Percentiles rank a stretch among this genome's conserved stretches.
phyloP scores from a whole-genome alignment of 2,329 filamentous ascomycete genomes.

The Neonectria magnoliae region DNA sequence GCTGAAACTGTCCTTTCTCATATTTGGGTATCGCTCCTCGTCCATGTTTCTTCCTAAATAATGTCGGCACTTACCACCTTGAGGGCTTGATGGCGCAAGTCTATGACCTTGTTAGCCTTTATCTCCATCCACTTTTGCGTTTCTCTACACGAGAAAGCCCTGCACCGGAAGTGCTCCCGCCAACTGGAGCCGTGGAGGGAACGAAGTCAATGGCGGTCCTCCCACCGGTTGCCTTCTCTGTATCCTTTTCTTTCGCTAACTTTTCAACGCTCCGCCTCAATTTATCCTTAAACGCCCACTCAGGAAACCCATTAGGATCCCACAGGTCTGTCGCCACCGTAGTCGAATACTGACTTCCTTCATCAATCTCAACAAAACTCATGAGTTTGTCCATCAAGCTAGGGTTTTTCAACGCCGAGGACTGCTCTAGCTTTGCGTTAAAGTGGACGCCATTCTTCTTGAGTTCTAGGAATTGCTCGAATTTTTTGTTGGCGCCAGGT shows the following conservation, averaged over 20 bases:
- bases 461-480: constrained; percentile 78
- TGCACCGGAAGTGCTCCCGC: constrained; percentile 31
- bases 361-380: constrained; percentile 66
- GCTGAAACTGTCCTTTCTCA: constrained; percentile 13
- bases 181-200: constrained; percentile 37
- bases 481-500: constrained; percentile 68
- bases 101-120: constrained; percentile 5
- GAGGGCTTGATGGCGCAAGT: background rate
- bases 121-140: constrained; percentile 49
- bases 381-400: constrained; percentile 77
- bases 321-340: constrained; percentile 66
- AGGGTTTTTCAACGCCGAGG: constrained; percentile 76
- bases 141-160: constrained; percentile 45
- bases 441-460: constrained; percentile 83
- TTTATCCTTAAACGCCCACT: constrained; percentile 61
- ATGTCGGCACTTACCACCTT: background rate
- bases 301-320: constrained; percentile 66
- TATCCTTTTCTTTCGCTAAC: constrained; percentile 56
- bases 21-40: constrained; percentile 23
- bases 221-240: constrained; percentile 54
- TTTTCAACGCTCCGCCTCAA: constrained; percentile 61
- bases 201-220: constrained; percentile 62
- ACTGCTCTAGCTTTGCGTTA: constrained; percentile 76
- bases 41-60: constrained; percentile 6
- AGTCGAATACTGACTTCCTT: constrained; percentile 71